Evolutionary conservation across 176 grass and related monocot genomes (phyloP).

Genomic region (Panicum miliaceum): DNA sequence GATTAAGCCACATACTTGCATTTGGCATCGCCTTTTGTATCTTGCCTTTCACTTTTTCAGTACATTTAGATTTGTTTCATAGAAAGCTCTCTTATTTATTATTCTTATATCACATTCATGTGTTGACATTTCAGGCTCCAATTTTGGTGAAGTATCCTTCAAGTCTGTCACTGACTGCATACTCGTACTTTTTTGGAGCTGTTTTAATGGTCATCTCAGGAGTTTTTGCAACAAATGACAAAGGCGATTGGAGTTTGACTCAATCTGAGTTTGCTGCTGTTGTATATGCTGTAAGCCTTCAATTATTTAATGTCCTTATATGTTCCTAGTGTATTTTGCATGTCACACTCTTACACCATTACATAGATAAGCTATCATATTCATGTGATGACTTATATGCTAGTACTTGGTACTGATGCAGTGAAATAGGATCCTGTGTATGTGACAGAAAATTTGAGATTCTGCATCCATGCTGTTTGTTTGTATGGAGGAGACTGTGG

Average conservation of each 20-base stretch:
- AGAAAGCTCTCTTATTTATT: slow-evolving; percentile 27
- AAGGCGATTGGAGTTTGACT: slow-evolving; percentile 76
- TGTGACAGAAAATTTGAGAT: slow-evolving; percentile 30
- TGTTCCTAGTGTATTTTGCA: background rate
- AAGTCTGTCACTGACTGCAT: slow-evolving; percentile 81
- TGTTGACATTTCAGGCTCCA: slow-evolving; percentile 69
- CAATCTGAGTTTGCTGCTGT: slow-evolving; percentile 72
- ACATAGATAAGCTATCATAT: background rate
- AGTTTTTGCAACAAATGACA: slow-evolving; percentile 59
- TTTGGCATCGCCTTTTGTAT: slow-evolving; percentile 20
- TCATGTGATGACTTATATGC: background rate
- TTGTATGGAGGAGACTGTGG: background rate
- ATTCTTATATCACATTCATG: slow-evolving; percentile 26
- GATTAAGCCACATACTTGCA: slow-evolving; percentile 14
- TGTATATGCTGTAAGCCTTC: slow-evolving; percentile 81
- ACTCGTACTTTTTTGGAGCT: slow-evolving; percentile 85
- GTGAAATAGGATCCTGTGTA: background rate
- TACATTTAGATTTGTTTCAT: background rate
- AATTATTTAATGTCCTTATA: slow-evolving; percentile 18
- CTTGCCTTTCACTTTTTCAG: background rate
- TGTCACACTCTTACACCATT: background rate
- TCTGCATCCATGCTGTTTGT: slow-evolving; percentile 26
- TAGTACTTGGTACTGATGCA: background rate
- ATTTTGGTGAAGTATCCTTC: slow-evolving; percentile 78
- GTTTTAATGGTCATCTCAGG: slow-evolving; percentile 81